Evolutionary conservation across 2,329 filamentous ascomycete species (phyloP), one percentile per base, ranked within the genome.

Genomic region (Ophiocordyceps camponoti-rufipedis): DNA sequence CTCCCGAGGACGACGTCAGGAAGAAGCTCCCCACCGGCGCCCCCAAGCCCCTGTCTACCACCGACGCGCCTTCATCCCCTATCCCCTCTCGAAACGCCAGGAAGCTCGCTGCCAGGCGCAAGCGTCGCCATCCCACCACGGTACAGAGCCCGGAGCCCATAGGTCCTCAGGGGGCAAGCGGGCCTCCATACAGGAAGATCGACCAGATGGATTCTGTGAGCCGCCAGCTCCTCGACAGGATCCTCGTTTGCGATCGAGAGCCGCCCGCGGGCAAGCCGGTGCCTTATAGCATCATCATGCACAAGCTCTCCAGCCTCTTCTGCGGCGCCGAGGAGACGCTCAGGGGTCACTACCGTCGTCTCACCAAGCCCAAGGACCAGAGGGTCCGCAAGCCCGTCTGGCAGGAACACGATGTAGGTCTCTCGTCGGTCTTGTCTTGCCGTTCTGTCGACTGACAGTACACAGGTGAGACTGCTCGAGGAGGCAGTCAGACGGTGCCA

Each of bases 381-480:
- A 32, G 46, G 11, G 38, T 48, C 5, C 46, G 46, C 13, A 43
- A 38, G 29, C 46, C 46, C 7, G 44, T 48, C 28, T 48, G 46
- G 46, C 28, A 44, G 29, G 18, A 14, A 14, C 3, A 35, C 1
- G 44, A 48, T 33, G 46, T 47, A n/a, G 33, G 46, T 28, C 2
- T 23, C 18, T 11, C 29, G 29, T 9, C 29, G 8, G 29, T 31
- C 4, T 31, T 10, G 29, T 31, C 29, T 31, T 9, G 3, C 19
- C 14, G 18, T 10, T 29, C 40, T 28, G 9, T 13, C 14, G 8
- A 28, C 39, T 11, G 2, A 6, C 18, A 29, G 5, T 3, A 2
- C 46, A 2, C 47, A 74, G 71, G 56, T 71, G 45, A 52, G 57
- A 3, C 60, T 75, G 2, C 59, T 75, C 1, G 60, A 57, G 44